Evolutionary conservation across 2,329 filamentous ascomycete species (phyloP), one percentile per base, ranked within the genome.

Genomic region (Fusarium oligoseptatum): DNA sequence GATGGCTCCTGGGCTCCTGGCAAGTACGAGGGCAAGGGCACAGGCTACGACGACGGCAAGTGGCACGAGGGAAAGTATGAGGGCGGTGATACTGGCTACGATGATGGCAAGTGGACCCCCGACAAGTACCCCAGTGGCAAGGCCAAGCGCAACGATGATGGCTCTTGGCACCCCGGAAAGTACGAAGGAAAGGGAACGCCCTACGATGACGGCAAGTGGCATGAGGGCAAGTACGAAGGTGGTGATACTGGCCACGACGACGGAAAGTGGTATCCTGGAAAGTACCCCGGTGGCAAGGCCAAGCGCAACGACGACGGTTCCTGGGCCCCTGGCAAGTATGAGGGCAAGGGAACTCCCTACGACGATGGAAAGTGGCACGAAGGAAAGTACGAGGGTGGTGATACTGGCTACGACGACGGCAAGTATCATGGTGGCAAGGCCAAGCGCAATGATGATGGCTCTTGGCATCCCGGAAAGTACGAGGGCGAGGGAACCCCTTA

Each of bases 401-500:
- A 34, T 7, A 69, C 60, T 20, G 34, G 27, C 32, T 50, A 56
- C 7, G 65, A 67, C 6, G 65, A 67, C 11, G 65, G 65, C 15
- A 56, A 39, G 32, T 63, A 55, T 14, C 24, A 39, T 7, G 50
- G 50, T 4, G 41, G 29, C 22, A 39, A 58, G 34, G 20, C 22
- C 17, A 68, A 68, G 62, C n/a, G 63, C 24, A 29, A 62, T n/a
- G 68, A 70, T 7, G 68, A 70, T 39, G 68, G 68, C 7, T 29
- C n/a, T 5, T 67, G 67, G 67, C 10, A 52, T 6, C 39, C 45
- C 3, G 64, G 72, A n/a, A 76, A 76, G 60, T 76, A 76, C 6
- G 74, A 73, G 3, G 64, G 66, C 6, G 60, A 65, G 39, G 69
- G 67, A 4, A 69, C 67, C 8, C 12, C 6, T 2, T 37, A 57